Percentiles rank a stretch among this genome's conserved stretches.
Evolutionary conservation across 768 basidiomycete species (phyloP).

Genomic region (Clavaria fumosa): DNA sequence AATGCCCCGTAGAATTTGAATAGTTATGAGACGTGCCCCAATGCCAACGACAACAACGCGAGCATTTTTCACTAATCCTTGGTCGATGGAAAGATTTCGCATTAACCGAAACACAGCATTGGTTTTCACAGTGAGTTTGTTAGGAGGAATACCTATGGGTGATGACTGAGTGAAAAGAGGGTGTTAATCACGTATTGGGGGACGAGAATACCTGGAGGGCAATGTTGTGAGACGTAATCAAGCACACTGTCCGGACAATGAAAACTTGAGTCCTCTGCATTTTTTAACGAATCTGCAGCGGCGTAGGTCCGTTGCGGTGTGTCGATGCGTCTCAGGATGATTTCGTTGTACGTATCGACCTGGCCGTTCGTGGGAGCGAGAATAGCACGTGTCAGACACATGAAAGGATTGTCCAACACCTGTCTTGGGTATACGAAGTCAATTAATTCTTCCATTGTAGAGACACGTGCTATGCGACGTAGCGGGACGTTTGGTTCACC

Average conservation of each 20-base stretch:
- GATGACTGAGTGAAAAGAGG: no score
- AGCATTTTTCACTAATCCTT: slow-evolving; percentile 26
- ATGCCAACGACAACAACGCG: slow-evolving; percentile 18
- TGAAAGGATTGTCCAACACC: slow-evolving; percentile 13
- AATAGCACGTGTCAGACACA: slow-evolving; percentile 19
- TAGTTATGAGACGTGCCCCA: slow-evolving; percentile 5
- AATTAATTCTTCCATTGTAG: slow-evolving; percentile 6
- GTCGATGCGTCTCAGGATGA: slow-evolving; percentile 15
- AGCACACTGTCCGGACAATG: slow-evolving; percentile 2
- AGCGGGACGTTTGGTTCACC: slow-evolving; percentile 16
- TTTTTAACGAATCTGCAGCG: no score
- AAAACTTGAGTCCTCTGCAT: no score
- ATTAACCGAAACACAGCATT: slow-evolving; percentile 20
- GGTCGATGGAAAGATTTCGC: slow-evolving; percentile 23
- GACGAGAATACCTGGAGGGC: no score
- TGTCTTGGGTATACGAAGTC: slow-evolving; percentile 15
- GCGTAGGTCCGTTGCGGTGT: no score
- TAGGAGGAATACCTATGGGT: no score
- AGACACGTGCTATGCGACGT: background rate
- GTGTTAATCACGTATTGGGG: no score
- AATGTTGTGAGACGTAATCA: slow-evolving; percentile 11
- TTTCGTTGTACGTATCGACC: slow-evolving; percentile 21
- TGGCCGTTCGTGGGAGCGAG: slow-evolving; percentile 24
- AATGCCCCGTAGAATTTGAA: no score
- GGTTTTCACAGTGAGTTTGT: slow-evolving; percentile 18